These are phyloP conservation scores for Aspergillus sp. DNA, from an alignment of 2,329 filamentous ascomycete species.

Conservation along the genomic window DNA sequence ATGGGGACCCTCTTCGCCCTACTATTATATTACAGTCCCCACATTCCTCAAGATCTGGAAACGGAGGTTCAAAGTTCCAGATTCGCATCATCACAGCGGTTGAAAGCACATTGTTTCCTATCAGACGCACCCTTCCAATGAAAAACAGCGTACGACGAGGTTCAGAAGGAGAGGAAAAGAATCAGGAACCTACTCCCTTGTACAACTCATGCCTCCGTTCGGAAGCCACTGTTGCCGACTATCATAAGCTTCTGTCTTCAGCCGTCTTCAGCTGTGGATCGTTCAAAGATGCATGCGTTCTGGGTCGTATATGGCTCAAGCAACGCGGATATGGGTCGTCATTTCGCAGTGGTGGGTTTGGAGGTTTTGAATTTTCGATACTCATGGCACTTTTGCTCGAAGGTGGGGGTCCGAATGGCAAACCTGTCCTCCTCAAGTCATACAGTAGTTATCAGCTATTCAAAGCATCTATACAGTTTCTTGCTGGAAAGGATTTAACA, in stretches of 20 bases:
- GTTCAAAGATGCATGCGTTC: slow-evolving; percentile 79
- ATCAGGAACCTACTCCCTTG: slow-evolving; percentile 67
- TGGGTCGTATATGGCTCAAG: slow-evolving; percentile 85
- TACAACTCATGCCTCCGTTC: slow-evolving; percentile 86
- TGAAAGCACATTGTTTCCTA: slow-evolving; percentile 67
- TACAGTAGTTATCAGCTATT: slow-evolving; percentile 93
- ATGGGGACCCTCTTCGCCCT: slow-evolving; percentile 76
- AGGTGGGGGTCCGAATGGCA: slow-evolving; percentile 70
- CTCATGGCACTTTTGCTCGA: slow-evolving; percentile 77
- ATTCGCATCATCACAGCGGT: slow-evolving; percentile 78
- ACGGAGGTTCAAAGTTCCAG: slow-evolving; percentile 48
- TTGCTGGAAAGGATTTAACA: slow-evolving; percentile 72
- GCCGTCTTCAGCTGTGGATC: slow-evolving; percentile 67
- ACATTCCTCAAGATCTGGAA: slow-evolving; percentile 36
- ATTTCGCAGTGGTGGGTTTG: slow-evolving; percentile 78
- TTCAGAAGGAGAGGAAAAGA: slow-evolving; percentile 34
- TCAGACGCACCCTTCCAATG: slow-evolving; percentile 67
- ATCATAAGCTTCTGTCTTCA: slow-evolving; percentile 73
- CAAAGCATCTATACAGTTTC: slow-evolving; percentile 87
- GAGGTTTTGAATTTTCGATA: slow-evolving; percentile 87
- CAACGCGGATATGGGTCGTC: slow-evolving; percentile 77
- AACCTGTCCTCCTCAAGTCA: slow-evolving; percentile 70
- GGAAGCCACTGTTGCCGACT: slow-evolving; percentile 70
- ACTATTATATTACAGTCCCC: slow-evolving; percentile 53
- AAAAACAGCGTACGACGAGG: slow-evolving; percentile 69